phyloP scores from a whole-genome alignment of 2,329 filamentous ascomycete genomes.

The Sporothrix brasiliensis region DNA sequence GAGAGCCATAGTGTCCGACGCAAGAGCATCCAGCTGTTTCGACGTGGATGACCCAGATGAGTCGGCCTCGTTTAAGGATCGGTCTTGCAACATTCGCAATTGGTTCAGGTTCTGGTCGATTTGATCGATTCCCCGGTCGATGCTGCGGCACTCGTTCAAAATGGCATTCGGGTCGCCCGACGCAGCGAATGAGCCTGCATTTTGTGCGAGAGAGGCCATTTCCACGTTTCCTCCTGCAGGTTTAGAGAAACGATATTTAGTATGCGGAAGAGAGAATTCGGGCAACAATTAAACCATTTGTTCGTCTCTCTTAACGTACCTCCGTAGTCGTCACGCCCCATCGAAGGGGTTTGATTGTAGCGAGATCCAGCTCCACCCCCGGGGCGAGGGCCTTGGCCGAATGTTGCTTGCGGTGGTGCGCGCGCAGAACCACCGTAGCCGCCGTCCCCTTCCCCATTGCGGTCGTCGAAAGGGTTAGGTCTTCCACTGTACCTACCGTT shows the following conservation, averaged over 20 bases:
- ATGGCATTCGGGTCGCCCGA: constrained; percentile 70
- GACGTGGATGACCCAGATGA: constrained; percentile 66
- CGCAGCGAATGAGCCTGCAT: constrained; percentile 49
- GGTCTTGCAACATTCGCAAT: constrained; percentile 70
- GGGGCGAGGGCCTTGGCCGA: constrained; percentile 42
- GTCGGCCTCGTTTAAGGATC: constrained; percentile 74
- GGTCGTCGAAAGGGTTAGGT: constrained; percentile 63
- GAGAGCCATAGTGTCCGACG: constrained; percentile 76
- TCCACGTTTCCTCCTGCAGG: constrained; percentile 61
- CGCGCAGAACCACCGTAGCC: constrained; percentile 44
- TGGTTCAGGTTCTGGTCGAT: constrained; percentile 73
- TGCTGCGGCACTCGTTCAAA: constrained; percentile 80
- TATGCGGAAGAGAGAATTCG: no score
- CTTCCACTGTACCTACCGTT: constrained; percentile 56
- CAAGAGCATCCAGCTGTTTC: constrained; percentile 71
- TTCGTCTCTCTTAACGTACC: constrained; percentile 39
- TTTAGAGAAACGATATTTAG: background rate
- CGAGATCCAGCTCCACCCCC: constrained; percentile 37
- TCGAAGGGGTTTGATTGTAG: constrained; percentile 40
- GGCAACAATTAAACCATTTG: background rate
- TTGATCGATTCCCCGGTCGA: constrained; percentile 74
- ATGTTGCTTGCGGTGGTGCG: constrained; percentile 40
- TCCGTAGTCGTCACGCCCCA: constrained; percentile 46
- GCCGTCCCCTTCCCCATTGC: constrained; percentile 47
- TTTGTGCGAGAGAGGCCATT: constrained; percentile 67